Conservation (phyloP, 768 basidiomycete species). For the Neoboletus magnificus region DNA sequence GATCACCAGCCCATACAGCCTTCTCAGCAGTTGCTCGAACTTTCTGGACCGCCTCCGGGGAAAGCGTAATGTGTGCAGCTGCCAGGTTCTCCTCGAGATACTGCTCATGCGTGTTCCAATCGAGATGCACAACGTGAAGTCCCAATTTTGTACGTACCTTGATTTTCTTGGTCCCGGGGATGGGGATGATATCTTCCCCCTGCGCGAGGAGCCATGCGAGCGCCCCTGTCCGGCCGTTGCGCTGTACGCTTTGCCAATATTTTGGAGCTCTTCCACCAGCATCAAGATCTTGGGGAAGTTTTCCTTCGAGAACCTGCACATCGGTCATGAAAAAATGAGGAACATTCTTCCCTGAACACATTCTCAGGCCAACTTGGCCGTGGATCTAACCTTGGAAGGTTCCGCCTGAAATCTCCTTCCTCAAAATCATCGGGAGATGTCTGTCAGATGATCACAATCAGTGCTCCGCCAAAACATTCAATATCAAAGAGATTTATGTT, state of each 20-base stretch:
- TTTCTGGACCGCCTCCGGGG: conserved; percentile 35
- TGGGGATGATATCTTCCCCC: conserved; percentile 37
- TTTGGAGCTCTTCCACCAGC: conserved; percentile 32
- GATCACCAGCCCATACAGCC: conserved; percentile 27
- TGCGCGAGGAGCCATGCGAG: conserved; percentile 42
- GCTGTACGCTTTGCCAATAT: conserved; percentile 32
- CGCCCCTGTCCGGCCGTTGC: conserved; percentile 37
- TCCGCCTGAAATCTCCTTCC: conserved; percentile 23
- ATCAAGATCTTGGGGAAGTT: conserved; percentile 46
- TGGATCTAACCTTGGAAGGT: conserved; percentile 23
- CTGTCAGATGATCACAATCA: conserved; percentile 9
- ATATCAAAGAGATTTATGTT: not conserved
- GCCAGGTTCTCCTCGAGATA: conserved; percentile 46
- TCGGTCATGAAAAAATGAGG: no score
- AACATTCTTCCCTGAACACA: not conserved
- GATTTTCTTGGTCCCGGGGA: conserved; percentile 40
- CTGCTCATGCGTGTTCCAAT: conserved; percentile 15
- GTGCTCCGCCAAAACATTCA: no score
- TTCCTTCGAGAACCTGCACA: conserved; percentile 33
- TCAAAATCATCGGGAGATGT: conserved; percentile 35
- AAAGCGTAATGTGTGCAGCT: conserved; percentile 35
- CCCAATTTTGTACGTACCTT: conserved; percentile 15
- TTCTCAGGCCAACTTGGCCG: conserved; percentile 7
- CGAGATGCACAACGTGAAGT: not conserved
- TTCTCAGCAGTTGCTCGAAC: conserved; percentile 36